Percentiles rank a stretch among this genome's conserved stretches.
Evolutionary conservation across 2,329 filamentous ascomycete genomes (phyloP).

Genomic region (Xylogone sp.): DNA sequence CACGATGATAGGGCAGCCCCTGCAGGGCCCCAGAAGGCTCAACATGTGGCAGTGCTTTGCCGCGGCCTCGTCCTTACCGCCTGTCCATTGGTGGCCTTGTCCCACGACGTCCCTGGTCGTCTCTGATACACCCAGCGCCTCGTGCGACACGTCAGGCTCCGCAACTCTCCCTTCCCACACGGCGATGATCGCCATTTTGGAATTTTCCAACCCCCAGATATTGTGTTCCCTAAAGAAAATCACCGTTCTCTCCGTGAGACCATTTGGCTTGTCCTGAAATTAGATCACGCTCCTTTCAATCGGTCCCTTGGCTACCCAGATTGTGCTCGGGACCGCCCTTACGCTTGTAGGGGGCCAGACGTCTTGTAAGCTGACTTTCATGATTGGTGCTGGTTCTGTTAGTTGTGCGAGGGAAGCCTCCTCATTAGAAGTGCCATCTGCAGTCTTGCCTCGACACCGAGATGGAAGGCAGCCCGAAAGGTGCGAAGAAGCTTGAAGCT

Average conservation of each 20-base stretch:
- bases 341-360: conserved; percentile 1
- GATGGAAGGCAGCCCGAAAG: conserved; percentile 18
- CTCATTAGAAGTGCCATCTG: neutral
- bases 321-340: neutral
- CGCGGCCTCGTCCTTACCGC: neutral
- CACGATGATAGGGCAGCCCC: neutral
- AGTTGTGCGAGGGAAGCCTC: neutral
- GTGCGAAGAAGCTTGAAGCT: conserved; percentile 23
- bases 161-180: neutral
- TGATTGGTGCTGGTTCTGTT: neutral
- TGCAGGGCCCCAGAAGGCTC: neutral
- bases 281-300: too few species aligned
- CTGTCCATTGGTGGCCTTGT: neutral
- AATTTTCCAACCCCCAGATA: neutral
- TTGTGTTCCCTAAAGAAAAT: neutral
- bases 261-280: neutral
- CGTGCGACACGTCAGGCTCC: neutral
- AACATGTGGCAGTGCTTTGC: neutral
- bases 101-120: neutral
- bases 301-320: neutral
- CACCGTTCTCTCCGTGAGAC: neutral
- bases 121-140: neutral
- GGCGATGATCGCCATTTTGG: neutral
- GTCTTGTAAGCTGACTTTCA: neutral
- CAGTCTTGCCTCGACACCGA: conserved; percentile 2